phyloP scores from a whole-genome alignment of 1,284 basidiomycete species.

The Rhodotorula sp. region DNA sequence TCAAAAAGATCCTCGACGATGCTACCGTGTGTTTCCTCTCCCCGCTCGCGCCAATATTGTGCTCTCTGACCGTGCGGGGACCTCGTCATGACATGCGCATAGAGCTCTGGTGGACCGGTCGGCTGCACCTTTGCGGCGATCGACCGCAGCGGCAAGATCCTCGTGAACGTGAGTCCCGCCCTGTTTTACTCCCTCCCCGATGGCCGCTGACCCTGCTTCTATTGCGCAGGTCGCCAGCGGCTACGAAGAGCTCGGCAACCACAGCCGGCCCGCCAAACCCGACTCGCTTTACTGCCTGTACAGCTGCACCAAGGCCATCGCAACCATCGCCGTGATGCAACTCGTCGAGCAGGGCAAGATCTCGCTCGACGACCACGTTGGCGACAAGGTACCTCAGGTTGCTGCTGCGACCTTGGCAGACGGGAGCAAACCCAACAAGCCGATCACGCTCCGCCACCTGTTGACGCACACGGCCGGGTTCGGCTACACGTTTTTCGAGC shows the following conservation, averaged over 20 bases:
- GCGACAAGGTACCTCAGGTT: constrained; percentile 12
- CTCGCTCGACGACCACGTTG: constrained; percentile 17
- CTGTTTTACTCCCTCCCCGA: not conserved
- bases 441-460: constrained; percentile 14
- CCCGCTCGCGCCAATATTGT: no score
- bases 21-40: not conserved
- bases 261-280: not conserved
- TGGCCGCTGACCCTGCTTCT: not conserved
- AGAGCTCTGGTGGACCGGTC: not conserved
- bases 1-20: not conserved
- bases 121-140: not conserved
- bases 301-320: constrained; percentile 7
- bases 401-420: not conserved
- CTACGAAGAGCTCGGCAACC: not conserved
- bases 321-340: constrained; percentile 19
- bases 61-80: no score
- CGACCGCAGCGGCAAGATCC: not conserved
- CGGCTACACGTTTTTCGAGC: not conserved
- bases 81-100: no score
- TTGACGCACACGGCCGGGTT: constrained; percentile 18
- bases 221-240: not conserved
- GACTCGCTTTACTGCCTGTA: constrained; percentile 7
- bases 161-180: not conserved
- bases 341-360: constrained; percentile 33
- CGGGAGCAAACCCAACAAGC: constrained; percentile 5